phyloP scores from a whole-genome alignment of 768 basidiomycete genomes.

The Cystofilobasidium macerans region DNA sequence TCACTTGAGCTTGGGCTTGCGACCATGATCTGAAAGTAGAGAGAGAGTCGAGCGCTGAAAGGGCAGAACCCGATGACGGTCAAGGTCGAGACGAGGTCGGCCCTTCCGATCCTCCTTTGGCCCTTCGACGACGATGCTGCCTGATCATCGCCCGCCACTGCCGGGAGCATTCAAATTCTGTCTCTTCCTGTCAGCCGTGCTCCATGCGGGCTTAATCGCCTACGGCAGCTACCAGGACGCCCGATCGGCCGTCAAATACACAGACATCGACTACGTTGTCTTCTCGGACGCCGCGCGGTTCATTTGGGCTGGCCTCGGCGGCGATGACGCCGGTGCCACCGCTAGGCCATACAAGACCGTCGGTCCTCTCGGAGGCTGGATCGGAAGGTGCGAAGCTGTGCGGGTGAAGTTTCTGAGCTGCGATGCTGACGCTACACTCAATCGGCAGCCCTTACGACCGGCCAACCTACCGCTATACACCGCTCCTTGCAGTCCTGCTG shows the following conservation, averaged over 20 bases:
- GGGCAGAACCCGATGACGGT: not conserved
- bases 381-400: conserved; percentile 64
- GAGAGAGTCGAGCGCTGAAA: not conserved
- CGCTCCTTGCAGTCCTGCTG: conserved; percentile 70
- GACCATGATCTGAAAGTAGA: not conserved
- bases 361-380: conserved; percentile 31
- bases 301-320: conserved; percentile 26
- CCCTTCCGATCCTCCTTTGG: not conserved
- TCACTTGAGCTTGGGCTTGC: conserved; percentile 25
- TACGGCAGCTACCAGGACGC: conserved; percentile 89
- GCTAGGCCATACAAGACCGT: conserved; percentile 22
- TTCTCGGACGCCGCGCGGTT: conserved; percentile 83
- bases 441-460: conserved; percentile 67
- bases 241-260: conserved; percentile 76
- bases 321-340: not conserved
- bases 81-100: not conserved
- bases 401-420: too few species aligned
- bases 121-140: not conserved
- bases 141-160: not conserved
- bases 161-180: not conserved
- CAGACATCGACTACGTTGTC: conserved; percentile 94
- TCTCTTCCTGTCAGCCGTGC: conserved; percentile 38
- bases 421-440: not conserved
- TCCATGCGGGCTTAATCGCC: conserved; percentile 60
- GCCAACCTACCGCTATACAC: conserved; percentile 93